These are phyloP conservation scores for Lobosporangium transversale DNA, from an alignment of 192 early-diverging fungal species.

Conservation along the genomic window DNA sequence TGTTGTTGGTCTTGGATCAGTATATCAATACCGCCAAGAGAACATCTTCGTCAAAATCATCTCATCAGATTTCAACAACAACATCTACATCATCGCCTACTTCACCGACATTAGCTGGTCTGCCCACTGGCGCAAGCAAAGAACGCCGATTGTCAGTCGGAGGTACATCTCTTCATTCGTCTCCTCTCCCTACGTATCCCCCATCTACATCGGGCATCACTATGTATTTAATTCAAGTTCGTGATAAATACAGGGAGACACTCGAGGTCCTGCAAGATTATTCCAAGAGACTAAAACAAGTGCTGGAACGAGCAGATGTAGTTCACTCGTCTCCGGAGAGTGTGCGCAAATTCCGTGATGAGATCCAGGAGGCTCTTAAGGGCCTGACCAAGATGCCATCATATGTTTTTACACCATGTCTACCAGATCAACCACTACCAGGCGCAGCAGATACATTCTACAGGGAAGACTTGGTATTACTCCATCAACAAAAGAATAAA, in stretches of 20 bases:
- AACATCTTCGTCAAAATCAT: neutral
- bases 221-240: constrained; percentile 25
- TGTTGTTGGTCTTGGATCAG: constrained; percentile 31
- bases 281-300: constrained; percentile 27
- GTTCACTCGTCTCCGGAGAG: constrained; percentile 21
- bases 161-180: neutral
- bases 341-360: constrained; percentile 29
- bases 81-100: constrained; percentile 25
- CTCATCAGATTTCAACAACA: neutral
- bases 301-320: constrained; percentile 32
- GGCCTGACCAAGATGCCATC: constrained; percentile 19
- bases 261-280: constrained; percentile 30
- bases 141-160: constrained; percentile 20
- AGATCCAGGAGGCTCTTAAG: constrained; percentile 15
- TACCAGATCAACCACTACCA: constrained; percentile 36
- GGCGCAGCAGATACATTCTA: constrained; percentile 46
- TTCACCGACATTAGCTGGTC: constrained; percentile 15
- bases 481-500: constrained; percentile 34
- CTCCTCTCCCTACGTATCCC: neutral
- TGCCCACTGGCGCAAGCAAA: neutral
- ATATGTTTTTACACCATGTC: constrained; percentile 30
- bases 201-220: constrained; percentile 5
- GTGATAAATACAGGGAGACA: constrained; percentile 28
- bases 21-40: constrained; percentile 8
- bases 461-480: constrained; percentile 38